phyloP scores from a whole-genome alignment of 345 rosid genomes.

The Lagerstroemia speciosa region DNA sequence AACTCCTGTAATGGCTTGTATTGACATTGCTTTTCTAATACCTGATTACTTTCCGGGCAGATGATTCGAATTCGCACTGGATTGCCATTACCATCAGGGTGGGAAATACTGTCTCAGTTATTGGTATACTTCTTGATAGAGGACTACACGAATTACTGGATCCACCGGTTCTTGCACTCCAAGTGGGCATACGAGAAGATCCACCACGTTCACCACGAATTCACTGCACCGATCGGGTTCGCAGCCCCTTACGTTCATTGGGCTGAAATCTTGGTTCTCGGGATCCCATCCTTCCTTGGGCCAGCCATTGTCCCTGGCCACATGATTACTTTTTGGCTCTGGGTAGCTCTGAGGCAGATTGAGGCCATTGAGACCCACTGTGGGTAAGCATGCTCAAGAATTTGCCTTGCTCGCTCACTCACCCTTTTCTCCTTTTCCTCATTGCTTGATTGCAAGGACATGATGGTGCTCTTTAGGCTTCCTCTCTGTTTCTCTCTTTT shows the following conservation, averaged over 20 bases:
- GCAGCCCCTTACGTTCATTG: slow-evolving; percentile 94
- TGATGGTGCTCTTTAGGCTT: not conserved
- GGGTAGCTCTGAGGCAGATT: slow-evolving; percentile 83
- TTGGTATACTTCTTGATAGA: slow-evolving; percentile 69
- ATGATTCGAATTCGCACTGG: slow-evolving; percentile 62
- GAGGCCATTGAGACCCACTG: slow-evolving; percentile 97
- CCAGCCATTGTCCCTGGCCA: slow-evolving; percentile 98
- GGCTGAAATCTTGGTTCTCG: slow-evolving; percentile 82
- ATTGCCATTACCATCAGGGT: slow-evolving; percentile 64
- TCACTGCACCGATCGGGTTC: slow-evolving; percentile 67
- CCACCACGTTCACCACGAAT: slow-evolving; percentile 84
- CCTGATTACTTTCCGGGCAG: slow-evolving; percentile 19
- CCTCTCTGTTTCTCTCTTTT: not conserved
- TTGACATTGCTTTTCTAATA: too few relatives aligned
- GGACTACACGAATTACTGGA: slow-evolving; percentile 85
- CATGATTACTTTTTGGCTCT: slow-evolving; percentile 81
- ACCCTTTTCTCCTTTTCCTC: too few relatives aligned
- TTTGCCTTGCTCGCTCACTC: not conserved
- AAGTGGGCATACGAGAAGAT: slow-evolving; percentile 95
- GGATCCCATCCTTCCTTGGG: slow-evolving; percentile 85
- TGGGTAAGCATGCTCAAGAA: slow-evolving; percentile 53
- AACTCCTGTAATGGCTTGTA: too few relatives aligned
- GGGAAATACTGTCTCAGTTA: slow-evolving; percentile 65
- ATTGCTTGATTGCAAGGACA: not conserved
- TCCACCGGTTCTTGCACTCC: slow-evolving; percentile 70